Base-by-base conservation (phyloP, 2,329 filamentous ascomycete genomes). In the Nemania sp. region DNA sequence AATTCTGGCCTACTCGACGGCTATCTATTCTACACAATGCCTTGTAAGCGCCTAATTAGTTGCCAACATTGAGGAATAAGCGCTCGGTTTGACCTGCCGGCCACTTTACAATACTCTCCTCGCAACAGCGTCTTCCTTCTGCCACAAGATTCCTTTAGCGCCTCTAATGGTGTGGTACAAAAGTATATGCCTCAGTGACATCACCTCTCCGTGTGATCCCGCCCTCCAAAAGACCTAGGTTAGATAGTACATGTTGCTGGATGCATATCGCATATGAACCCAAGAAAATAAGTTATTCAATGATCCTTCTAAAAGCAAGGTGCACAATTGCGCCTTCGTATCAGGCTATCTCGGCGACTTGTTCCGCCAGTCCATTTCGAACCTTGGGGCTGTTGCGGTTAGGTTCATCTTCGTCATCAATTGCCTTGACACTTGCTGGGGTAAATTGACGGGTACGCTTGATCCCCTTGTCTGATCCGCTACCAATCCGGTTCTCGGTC, bases 371-470 rank as follows among this genome's bases (percentile, higher is more conserved):
- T 11, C 54, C 61, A 40, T 60, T 58, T 45, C 60, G 61, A 24
- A 65, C 46, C 30, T 61, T 64, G 6, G 73, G 71, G 49, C 71
- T 75, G n/a, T 54, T 60, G 22, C 70, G 68, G 11, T 70, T 70
- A 28, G 74, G 72, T 55, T 79, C 75, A 36, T 80, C 74, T 44
- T 80, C 76, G 17, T 77, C 74, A 33, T 79, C 78, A 14, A 78
- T 73, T 7, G 64, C 73, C 57, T 74, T 77, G n/a, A 69, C 63
- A 30, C 77, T 75, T 2, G 70, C 71, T 6, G 77, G 75, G 0
- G 78, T 80, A 43, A 78, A 77, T 45, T 75, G 71, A 11, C 77
- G 73, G 50, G 68, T 66, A 28, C 80, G 73, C 61, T 81, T 83
- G 33, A 62, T 60, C n/a, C 71, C 68, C 34, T 72, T 75, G 8